Base-by-base conservation (phyloP, 2,329 filamentous ascomycete genomes). In the Hypoxylon rubiginosum region DNA sequence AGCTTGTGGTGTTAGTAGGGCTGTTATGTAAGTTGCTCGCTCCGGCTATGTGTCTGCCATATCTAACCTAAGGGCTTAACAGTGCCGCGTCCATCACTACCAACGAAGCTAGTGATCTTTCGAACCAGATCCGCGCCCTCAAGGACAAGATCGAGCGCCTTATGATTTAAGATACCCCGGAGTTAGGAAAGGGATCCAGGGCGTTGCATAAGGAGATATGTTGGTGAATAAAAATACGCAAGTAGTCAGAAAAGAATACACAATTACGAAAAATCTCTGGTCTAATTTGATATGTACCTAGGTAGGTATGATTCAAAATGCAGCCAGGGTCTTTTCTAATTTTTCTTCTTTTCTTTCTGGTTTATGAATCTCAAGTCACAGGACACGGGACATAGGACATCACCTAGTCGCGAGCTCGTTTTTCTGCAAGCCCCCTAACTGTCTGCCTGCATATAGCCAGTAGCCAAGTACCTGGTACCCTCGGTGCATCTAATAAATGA, bases 111-210 rank as follows among this genome's bases (percentile, higher is more conserved):
- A 92, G 89, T 76, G 94, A 97, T 81, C 86, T 98, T 66, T 92
- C 91, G 81, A 88, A 88, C 76, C 93, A 97, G 86, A 97, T 98
- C 81, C 88, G 92, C 75, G 86, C 90, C 71, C 86, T 97, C 77
- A 97, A 95, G 86, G 92, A 97, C 82, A 97, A 97, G 89, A 92
- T 98, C 60, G 95, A 98, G 87, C 89, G 94, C 75, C 87, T 97
- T 73, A 94, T 95, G 85, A 97, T 97, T 83, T 97, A 91, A 88
- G 73, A 68, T 69, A 65, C 62, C 64, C 58, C 41, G 50, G 36
- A 59, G 26, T 54, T 34, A 52, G 61, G 61, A 49, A 54, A 54
- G 52, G 58, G 56, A 65, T 48, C 32, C 49, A 62, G 41, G 39
- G 57, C 32, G 53, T 56, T 66, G 19, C 11, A 61, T 62, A 49